Conservation (phyloP, 768 basidiomycete genomes). For the Termitomyces sp. region DNA sequence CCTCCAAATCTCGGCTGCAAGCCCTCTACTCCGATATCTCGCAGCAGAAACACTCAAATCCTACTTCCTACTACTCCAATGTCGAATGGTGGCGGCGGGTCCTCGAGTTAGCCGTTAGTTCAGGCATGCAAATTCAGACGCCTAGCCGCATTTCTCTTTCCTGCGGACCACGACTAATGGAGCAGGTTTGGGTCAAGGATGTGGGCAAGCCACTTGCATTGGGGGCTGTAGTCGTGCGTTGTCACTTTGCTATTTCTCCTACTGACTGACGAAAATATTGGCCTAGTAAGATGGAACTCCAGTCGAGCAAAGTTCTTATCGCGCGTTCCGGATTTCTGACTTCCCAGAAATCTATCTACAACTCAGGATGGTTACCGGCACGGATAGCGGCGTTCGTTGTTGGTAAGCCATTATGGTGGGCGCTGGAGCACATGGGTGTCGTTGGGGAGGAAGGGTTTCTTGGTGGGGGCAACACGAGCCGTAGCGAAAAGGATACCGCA, state of each 20-base stretch:
- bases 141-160: constrained; percentile 55
- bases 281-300: constrained; percentile 69
- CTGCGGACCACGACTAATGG: constrained; percentile 48
- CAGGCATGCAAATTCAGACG: constrained; percentile 42
- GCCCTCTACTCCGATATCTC: constrained; percentile 88
- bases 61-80: constrained; percentile 73
- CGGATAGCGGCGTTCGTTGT: constrained; percentile 68
- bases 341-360: constrained; percentile 56
- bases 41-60: constrained; percentile 78
- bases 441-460: constrained; percentile 55
- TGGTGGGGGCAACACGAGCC: constrained; percentile 15
- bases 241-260: neutral
- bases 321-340: constrained; percentile 49
- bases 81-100: constrained; percentile 84
- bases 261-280: constrained; percentile 18
- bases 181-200: constrained; percentile 56
- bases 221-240: constrained; percentile 68
- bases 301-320: constrained; percentile 36
- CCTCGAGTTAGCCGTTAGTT: constrained; percentile 53
- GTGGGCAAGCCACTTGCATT: constrained; percentile 73
- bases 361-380: constrained; percentile 61
- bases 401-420: constrained; percentile 84
- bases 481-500: constrained; percentile 32
- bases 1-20: constrained; percentile 54
- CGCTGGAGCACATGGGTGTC: constrained; percentile 70